Evolutionary conservation across 1,139 yeast genomes (phyloP).

Genomic region (Nadsonia starkeyi-henricii): DNA sequence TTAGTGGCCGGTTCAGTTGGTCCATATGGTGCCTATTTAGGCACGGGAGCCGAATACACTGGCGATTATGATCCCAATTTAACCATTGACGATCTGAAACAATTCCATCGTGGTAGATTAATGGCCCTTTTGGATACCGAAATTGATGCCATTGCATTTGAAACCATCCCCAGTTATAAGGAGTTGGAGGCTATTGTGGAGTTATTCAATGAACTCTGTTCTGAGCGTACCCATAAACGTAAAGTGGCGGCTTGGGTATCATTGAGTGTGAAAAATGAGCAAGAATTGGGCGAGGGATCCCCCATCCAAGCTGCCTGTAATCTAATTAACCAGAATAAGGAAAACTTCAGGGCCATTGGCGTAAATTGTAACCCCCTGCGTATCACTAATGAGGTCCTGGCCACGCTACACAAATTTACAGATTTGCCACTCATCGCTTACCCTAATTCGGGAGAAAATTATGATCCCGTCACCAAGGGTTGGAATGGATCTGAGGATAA

Average conservation of each 20-base stretch:
- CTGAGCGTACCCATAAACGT: not conserved
- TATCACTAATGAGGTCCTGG: constrained; percentile 18
- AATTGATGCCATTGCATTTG: constrained; percentile 46
- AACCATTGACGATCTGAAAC: constrained; percentile 22
- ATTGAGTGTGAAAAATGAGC: constrained; percentile 23
- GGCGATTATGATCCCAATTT: constrained; percentile 34
- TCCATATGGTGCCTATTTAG: constrained; percentile 54
- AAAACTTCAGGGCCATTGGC: constrained; percentile 24
- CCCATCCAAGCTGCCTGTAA: constrained; percentile 14
- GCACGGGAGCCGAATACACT: constrained; percentile 55
- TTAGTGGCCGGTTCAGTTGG: constrained; percentile 51
- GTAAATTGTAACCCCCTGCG: constrained; percentile 31
- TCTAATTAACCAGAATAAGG: constrained; percentile 11
- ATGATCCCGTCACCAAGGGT: constrained; percentile 25
- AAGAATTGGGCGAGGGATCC: constrained; percentile 32
- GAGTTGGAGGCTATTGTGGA: constrained; percentile 32
- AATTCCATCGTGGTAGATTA: constrained; percentile 39
- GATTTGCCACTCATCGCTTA: constrained; percentile 30
- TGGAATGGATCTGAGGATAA: constrained; percentile 16
- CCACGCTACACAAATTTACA: constrained; percentile 14
- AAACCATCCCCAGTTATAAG: constrained; percentile 44
- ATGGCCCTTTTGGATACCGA: constrained; percentile 26
- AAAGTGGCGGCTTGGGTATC: constrained; percentile 23
- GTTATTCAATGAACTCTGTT: constrained; percentile 14
- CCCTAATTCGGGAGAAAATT: constrained; percentile 45